Evolutionary conservation across 805 yeast genomes (phyloP).

Genomic region (Zygosaccharomyces bisporus): DNA sequence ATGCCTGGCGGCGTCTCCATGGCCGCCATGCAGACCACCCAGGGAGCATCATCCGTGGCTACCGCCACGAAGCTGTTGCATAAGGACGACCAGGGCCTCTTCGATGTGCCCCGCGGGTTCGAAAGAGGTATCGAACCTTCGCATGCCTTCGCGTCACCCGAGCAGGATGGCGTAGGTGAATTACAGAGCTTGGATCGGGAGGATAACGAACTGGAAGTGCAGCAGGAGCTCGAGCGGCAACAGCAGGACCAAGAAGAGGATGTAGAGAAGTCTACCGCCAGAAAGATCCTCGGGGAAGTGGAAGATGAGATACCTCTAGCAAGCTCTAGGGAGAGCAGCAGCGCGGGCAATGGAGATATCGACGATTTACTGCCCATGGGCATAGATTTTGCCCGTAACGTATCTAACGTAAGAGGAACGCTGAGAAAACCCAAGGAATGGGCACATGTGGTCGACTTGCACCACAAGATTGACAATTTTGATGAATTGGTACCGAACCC

Average conservation of each 20-base stretch:
- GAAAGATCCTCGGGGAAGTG: slow-evolving; percentile 14
- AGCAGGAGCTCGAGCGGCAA: slow-evolving; percentile 43
- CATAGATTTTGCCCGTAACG: slow-evolving; percentile 44
- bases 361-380: slow-evolving; percentile 51
- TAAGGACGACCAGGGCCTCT: slow-evolving; percentile 69
- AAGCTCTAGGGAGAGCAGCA: too few species aligned
- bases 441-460: slow-evolving; percentile 93
- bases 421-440: slow-evolving; percentile 58
- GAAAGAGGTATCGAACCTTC: slow-evolving; percentile 57
- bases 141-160: slow-evolving; percentile 10
- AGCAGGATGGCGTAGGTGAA: slow-evolving; percentile 22
- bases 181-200: slow-evolving; percentile 26
- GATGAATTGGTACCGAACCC: slow-evolving; percentile 85
- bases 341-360: slow-evolving; percentile 22
- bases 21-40: slow-evolving; percentile 22
- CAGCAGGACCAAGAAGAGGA: slow-evolving; percentile 22
- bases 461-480: slow-evolving; percentile 79
- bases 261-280: slow-evolving; percentile 13
- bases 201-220: slow-evolving; percentile 37
- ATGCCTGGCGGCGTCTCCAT: slow-evolving; percentile 81
- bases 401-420: slow-evolving; percentile 21
- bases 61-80: slow-evolving; percentile 43
- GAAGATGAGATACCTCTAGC: too few species aligned
- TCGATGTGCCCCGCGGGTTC: slow-evolving; percentile 80
- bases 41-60: slow-evolving; percentile 24